Conservation (phyloP, 163 green algal genomes). For the Scenedesmus sp. region DNA sequence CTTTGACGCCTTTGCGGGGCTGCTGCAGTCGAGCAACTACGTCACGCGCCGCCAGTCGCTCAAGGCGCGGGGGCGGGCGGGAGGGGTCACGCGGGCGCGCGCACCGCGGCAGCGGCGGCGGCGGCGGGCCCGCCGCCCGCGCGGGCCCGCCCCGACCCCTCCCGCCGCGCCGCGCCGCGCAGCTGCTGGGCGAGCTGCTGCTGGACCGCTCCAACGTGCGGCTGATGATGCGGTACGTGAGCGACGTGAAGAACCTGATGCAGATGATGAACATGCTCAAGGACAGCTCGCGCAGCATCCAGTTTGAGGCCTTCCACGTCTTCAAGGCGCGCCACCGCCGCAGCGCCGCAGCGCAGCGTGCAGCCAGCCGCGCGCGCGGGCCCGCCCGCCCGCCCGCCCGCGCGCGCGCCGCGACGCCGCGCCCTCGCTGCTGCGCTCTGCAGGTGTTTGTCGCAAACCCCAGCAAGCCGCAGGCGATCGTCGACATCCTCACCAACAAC, state of each 20-base stretch:
- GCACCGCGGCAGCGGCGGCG: too few relatives aligned
- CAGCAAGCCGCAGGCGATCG: slow-evolving; percentile 86
- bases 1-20: slow-evolving; percentile 76
- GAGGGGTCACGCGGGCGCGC: neutral
- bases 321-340: slow-evolving; percentile 98
- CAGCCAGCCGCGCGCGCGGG: too few relatives aligned
- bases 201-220: slow-evolving; percentile 88
- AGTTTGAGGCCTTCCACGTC: slow-evolving; percentile 98
- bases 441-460: slow-evolving; percentile 98
- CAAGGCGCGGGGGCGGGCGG: slow-evolving; percentile 48
- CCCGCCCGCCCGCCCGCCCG: too few relatives aligned
- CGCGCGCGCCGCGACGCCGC: too few relatives aligned
- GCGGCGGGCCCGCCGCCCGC: too few relatives aligned
- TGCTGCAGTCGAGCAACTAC: slow-evolving; percentile 93
- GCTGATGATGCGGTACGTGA: slow-evolving; percentile 94
- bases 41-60: slow-evolving; percentile 83
- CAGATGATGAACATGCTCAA: slow-evolving; percentile 96
- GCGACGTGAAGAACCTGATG: slow-evolving; percentile 90
- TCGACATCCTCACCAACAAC: slow-evolving; percentile 92
- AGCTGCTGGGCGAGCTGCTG: slow-evolving; percentile 93
- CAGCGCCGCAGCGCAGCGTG: too few relatives aligned
- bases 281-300: slow-evolving; percentile 90
- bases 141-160: too few relatives aligned
- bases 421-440: neutral
- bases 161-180: too few relatives aligned